phyloP scores from a whole-genome alignment of 2,329 filamentous ascomycete species.

The Cladosporium oxysporum region DNA sequence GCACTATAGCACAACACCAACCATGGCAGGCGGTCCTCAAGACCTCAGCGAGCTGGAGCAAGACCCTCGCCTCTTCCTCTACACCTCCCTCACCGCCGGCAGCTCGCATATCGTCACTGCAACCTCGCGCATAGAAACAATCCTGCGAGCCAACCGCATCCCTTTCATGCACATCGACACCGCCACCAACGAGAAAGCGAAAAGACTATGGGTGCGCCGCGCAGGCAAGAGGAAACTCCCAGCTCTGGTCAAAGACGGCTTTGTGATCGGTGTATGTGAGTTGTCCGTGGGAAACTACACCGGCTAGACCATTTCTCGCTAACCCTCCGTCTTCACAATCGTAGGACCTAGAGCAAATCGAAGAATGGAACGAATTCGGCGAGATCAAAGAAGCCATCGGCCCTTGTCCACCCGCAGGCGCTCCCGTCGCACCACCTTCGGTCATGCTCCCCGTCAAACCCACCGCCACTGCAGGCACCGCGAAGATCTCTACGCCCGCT shows the following conservation, averaged over 20 bases:
- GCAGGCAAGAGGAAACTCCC: constrained; percentile 87
- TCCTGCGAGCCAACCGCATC: constrained; percentile 90
- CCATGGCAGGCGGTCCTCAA: constrained; percentile 22
- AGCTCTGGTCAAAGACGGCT: constrained; percentile 81
- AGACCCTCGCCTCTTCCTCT: constrained; percentile 73
- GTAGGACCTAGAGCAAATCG: constrained; percentile 88
- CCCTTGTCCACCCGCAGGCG: constrained; percentile 43
- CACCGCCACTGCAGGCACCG: constrained; percentile 25
- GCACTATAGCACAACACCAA: not conserved
- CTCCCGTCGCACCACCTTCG: constrained; percentile 31
- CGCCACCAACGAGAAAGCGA: constrained; percentile 84
- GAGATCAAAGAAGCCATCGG: constrained; percentile 85
- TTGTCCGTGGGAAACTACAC: constrained; percentile 19
- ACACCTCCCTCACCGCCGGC: constrained; percentile 92
- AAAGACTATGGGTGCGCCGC: constrained; percentile 83
- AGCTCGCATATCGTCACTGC: constrained; percentile 96
- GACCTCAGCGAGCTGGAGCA: constrained; percentile 49
- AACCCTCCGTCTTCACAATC: not conserved
- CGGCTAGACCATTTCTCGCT: not conserved
- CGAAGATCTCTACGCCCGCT: constrained; percentile 19
- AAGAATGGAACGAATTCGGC: constrained; percentile 99
- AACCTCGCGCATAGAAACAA: constrained; percentile 92
- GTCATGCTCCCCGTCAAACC: constrained; percentile 25
- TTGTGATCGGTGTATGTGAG: constrained; percentile 76
- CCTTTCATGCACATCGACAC: constrained; percentile 92